Percentiles rank a stretch among this genome's conserved stretches.
Evolutionary conservation across 2,329 filamentous ascomycete genomes (phyloP).

Genomic region (Pseudovirgaria hyperparasitica): DNA sequence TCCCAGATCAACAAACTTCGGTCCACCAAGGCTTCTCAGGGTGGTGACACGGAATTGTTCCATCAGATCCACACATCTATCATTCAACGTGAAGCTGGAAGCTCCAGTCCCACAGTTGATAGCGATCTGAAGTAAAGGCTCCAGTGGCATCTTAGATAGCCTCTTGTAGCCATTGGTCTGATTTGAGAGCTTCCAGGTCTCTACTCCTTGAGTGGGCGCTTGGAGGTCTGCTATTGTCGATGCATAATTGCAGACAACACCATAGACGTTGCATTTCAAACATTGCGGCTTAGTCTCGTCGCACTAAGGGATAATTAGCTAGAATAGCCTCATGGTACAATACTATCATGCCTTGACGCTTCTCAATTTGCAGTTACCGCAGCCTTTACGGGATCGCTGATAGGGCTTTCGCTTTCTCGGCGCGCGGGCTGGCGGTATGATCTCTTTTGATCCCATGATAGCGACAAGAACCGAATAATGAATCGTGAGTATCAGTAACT

Average conservation of each 20-base stretch:
- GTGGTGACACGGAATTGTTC: too few species aligned
- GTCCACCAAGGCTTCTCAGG: too few species aligned
- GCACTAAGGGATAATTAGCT: constrained; percentile 27
- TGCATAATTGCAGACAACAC: constrained; percentile 38
- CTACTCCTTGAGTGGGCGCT: constrained; percentile 14
- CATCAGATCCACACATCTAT: too few species aligned
- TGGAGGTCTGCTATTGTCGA: constrained; percentile 18
- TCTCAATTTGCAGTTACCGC: constrained; percentile 44
- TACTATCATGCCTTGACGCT: constrained; percentile 37
- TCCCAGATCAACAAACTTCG: too few species aligned
- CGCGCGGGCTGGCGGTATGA: too few species aligned
- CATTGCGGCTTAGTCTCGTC: constrained; percentile 41
- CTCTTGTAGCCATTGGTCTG: constrained; percentile 5
- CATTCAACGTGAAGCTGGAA: too few species aligned
- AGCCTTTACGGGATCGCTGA: constrained; percentile 41
- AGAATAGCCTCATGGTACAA: constrained; percentile 2
- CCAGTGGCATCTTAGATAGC: constrained; percentile 4
- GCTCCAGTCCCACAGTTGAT: too few species aligned
- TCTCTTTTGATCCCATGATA: too few species aligned
- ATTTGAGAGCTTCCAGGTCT: constrained; percentile 3
- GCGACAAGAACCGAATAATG: too few species aligned
- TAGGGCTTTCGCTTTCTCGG: constrained; percentile 27
- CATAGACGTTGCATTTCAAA: constrained; percentile 33
- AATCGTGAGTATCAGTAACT: too few species aligned
- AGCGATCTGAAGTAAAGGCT: too few species aligned